phyloP scores from a whole-genome alignment of 768 basidiomycete genomes.

The Tricholoma matsutake region DNA sequence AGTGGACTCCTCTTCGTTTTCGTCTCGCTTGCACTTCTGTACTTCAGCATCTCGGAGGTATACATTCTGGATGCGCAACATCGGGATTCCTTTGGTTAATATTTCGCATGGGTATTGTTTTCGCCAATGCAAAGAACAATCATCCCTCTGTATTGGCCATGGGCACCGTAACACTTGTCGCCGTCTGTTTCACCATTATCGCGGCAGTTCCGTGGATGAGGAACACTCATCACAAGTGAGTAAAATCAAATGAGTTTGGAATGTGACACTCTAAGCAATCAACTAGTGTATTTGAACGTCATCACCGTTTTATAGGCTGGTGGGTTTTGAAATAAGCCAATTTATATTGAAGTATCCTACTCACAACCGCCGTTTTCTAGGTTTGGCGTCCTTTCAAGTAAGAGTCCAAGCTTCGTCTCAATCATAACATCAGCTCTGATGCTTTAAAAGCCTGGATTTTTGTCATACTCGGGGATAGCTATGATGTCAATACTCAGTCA shows the following conservation, averaged over 20 bases:
- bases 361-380: slow-evolving; percentile 21
- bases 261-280: not conserved
- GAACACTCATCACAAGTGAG: slow-evolving; percentile 79
- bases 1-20: slow-evolving; percentile 51
- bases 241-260: not conserved
- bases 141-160: slow-evolving; percentile 51
- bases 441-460: slow-evolving; percentile 54
- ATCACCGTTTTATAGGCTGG: slow-evolving; percentile 84
- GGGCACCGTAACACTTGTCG: slow-evolving; percentile 55
- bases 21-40: slow-evolving; percentile 71
- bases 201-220: slow-evolving; percentile 79
- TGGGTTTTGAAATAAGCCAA: slow-evolving; percentile 23
- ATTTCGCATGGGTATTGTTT: slow-evolving; percentile 53
- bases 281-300: slow-evolving; percentile 70
- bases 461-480: slow-evolving; percentile 66
- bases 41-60: slow-evolving; percentile 77
- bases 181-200: slow-evolving; percentile 46
- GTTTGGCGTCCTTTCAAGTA: slow-evolving; percentile 53
- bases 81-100: slow-evolving; percentile 76
- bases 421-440: slow-evolving; percentile 4
- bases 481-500: slow-evolving; percentile 48
- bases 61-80: slow-evolving; percentile 78
- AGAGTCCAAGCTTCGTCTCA: slow-evolving; percentile 16
- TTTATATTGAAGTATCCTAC: not conserved
- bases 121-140: slow-evolving; percentile 47